Conservation (phyloP, 257 asterid species). For the Forsythia viridissima region DNA sequence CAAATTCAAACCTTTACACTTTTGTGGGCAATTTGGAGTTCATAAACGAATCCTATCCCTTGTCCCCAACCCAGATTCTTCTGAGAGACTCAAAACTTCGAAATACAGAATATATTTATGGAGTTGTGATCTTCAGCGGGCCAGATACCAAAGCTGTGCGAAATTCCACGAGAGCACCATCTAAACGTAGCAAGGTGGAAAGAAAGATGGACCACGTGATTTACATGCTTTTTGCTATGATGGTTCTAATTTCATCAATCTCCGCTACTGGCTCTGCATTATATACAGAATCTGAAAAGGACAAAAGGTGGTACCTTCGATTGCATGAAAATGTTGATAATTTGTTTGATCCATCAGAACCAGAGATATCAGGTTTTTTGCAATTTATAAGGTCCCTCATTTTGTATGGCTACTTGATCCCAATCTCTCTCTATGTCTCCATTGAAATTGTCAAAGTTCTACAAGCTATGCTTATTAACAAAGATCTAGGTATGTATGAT, state of each 20-base stretch:
- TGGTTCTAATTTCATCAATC: constrained; percentile 43
- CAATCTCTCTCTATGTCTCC: constrained; percentile 72
- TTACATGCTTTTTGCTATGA: constrained; percentile 49
- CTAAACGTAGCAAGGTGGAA: constrained; percentile 66
- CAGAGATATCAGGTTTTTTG: constrained; percentile 31
- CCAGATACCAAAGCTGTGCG: constrained; percentile 57
- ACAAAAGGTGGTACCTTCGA: constrained; percentile 44
- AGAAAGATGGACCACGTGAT: constrained; percentile 56
- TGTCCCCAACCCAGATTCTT: constrained; percentile 47
- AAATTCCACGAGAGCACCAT: constrained; percentile 61
- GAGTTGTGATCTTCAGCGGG: constrained; percentile 61
- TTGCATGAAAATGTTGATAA: constrained; percentile 11
- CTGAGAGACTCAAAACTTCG: constrained; percentile 72
- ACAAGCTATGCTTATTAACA: constrained; percentile 63
- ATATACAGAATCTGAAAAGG: constrained; percentile 24
- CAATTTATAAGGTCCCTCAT: constrained; percentile 56
- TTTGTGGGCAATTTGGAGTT: constrained; percentile 57
- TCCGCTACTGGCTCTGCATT: constrained; percentile 45
- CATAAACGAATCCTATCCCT: constrained; percentile 27
- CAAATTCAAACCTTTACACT: constrained; percentile 65
- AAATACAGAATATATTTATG: constrained; percentile 55
- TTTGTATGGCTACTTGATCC: constrained; percentile 66
- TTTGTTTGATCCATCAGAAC: constrained; percentile 34
- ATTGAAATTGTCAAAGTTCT: constrained; percentile 65
- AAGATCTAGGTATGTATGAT: constrained; percentile 55